Evolutionary conservation across 192 early-diverging fungal species (phyloP).

Genomic region (Gamsiella multidivaricata): DNA sequence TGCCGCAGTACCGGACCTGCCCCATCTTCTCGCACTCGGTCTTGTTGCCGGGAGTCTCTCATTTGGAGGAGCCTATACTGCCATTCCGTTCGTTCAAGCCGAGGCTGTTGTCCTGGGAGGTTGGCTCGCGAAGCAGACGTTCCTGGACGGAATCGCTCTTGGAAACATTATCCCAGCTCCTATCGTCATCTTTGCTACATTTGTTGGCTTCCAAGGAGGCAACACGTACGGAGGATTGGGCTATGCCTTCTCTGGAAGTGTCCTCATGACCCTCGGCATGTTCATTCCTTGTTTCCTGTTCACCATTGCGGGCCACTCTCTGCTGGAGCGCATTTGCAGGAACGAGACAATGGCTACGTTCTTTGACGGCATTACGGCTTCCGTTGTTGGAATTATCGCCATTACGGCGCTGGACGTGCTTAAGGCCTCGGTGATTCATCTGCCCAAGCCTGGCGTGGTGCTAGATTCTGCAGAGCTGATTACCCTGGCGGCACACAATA

Average conservation of each 20-base stretch:
- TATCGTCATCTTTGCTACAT: constrained; percentile 61
- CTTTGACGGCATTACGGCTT: constrained; percentile 49
- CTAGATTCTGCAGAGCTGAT: too few relatives aligned
- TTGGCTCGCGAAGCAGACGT: constrained; percentile 60
- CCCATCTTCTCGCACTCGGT: constrained; percentile 60
- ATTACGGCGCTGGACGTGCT: too few relatives aligned
- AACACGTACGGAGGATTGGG: constrained; percentile 23
- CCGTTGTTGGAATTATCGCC: too few relatives aligned
- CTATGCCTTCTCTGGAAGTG: constrained; percentile 29
- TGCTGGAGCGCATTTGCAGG: constrained; percentile 24
- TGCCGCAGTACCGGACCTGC: constrained; percentile 42
- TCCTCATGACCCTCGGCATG: constrained; percentile 36
- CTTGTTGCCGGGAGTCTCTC: constrained; percentile 58
- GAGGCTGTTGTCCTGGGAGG: constrained; percentile 64
- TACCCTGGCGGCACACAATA: too few relatives aligned
- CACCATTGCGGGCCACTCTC: constrained; percentile 32
- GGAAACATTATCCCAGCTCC: constrained; percentile 64
- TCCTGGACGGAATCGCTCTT: constrained; percentile 63
- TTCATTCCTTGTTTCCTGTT: constrained; percentile 37
- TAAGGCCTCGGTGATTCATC: too few relatives aligned
- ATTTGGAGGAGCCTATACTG: constrained; percentile 68
- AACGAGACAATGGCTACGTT: constrained; percentile 31
- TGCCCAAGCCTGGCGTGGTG: too few relatives aligned
- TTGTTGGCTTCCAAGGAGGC: constrained; percentile 47
- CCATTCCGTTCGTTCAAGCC: constrained; percentile 66